A percentile compares a stretch with the other conserved stretches of the same genome.
Conservation (phyloP, 2,329 filamentous ascomycete species). For the Cadophora sp. region DNA sequence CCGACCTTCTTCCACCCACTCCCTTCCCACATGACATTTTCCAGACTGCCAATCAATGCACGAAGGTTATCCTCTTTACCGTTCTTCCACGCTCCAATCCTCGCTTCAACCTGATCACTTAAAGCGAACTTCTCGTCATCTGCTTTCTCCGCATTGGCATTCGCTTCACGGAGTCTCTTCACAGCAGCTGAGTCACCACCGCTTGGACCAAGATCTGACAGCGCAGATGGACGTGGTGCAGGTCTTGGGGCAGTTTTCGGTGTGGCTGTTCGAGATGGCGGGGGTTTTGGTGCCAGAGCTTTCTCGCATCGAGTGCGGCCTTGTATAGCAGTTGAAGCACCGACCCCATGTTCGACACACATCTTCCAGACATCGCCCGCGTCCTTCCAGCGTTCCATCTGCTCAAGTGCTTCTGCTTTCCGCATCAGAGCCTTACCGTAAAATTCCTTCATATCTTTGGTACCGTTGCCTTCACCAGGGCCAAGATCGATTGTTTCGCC, state of each 20-base stretch:
- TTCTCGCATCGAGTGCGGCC: constrained; percentile 90
- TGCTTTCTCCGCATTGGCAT: constrained; percentile 81
- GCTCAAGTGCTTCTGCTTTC: constrained; percentile 94
- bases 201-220: constrained; percentile 48
- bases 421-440: constrained; percentile 93
- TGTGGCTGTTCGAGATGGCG: constrained; percentile 50
- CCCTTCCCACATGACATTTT: constrained; percentile 88
- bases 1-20: constrained; percentile 97
- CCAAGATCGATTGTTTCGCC: constrained; percentile 79
- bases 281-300: constrained; percentile 75
- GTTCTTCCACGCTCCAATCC: constrained; percentile 80
- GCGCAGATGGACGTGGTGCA: constrained; percentile 51
- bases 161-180: constrained; percentile 79
- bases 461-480: constrained; percentile 61
- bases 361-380: constrained; percentile 81
- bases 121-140: constrained; percentile 95
- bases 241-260: constrained; percentile 54
- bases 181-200: constrained; percentile 74
- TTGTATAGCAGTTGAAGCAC: constrained; percentile 83
- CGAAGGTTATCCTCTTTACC: constrained; percentile 93
- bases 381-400: constrained; percentile 93
- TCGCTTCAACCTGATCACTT: constrained; percentile 82
- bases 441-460: constrained; percentile 89
- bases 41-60: constrained; percentile 84
- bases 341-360: constrained; percentile 84